Percentiles rank a stretch among this genome's conserved stretches.
Evolutionary conservation across 768 basidiomycete genomes (phyloP).

Genomic region (Auricularia sp.): DNA sequence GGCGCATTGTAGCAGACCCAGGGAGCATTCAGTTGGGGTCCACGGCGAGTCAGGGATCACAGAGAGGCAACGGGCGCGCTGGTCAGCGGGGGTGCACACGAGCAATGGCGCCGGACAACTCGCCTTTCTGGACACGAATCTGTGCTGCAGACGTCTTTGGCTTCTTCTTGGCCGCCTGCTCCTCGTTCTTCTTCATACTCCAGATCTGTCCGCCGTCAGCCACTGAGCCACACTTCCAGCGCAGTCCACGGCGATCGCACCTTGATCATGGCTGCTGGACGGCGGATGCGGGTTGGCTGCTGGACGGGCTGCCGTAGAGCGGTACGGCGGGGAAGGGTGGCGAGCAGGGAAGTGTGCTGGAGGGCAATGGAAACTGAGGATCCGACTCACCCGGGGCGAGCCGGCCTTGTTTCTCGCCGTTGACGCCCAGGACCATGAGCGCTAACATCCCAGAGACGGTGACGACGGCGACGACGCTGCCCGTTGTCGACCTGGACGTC

Average conservation of each 20-base stretch:
- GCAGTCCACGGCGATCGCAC: slow-evolving; percentile 13
- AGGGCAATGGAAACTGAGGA: slow-evolving; percentile 10
- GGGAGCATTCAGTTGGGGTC: background rate
- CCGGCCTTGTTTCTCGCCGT: background rate
- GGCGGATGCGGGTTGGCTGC: background rate
- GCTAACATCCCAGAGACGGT: background rate
- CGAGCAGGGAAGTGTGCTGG: slow-evolving; percentile 9
- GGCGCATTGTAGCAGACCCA: too few species aligned
- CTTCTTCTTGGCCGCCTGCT: slow-evolving; percentile 93
- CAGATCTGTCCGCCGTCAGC: slow-evolving; percentile 60
- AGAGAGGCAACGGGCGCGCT: background rate
- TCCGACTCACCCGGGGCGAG: background rate
- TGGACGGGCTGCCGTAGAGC: background rate
- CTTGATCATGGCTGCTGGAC: slow-evolving; percentile 31
- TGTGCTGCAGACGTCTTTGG: slow-evolving; percentile 98
- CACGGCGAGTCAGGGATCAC: background rate
- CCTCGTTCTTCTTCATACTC: slow-evolving; percentile 99
- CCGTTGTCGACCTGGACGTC: slow-evolving; percentile 68
- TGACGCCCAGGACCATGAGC: background rate
- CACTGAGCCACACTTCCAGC: background rate
- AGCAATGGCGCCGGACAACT: slow-evolving; percentile 9
- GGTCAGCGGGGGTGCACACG: slow-evolving; percentile 1
- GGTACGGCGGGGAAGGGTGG: background rate
- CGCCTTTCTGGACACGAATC: slow-evolving; percentile 99
- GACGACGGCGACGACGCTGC: slow-evolving; percentile 36